Evolutionary conservation across 805 yeast species (phyloP), one percentile per base, ranked within the genome.

Genomic region (Myxozyma mucilagina): DNA sequence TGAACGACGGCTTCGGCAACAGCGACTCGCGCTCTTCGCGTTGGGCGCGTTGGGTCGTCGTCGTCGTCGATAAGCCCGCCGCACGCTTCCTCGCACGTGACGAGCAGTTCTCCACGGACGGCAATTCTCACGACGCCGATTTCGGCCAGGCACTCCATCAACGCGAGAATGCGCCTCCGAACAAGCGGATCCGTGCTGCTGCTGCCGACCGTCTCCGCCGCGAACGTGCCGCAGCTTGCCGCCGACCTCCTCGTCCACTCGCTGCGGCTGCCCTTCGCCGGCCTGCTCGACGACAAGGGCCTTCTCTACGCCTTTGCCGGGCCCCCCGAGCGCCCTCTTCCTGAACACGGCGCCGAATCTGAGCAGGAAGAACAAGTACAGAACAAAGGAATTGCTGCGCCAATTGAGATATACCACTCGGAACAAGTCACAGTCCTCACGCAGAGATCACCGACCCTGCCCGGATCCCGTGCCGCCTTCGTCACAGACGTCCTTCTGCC

Each of bases 201-300:
- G 0, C 45, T 94, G 1, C 98, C 98, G 0, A 75, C 91, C 0
- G 87, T 94, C 0, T 84, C 97, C 3, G 81, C 89, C 5, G 98
- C 96, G 7, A 94, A 93, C 69, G 87, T 91, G 2, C 96, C 98
- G 0, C 99, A 94, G 72, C 75, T 93, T 52, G 75, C 92, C 0
- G 73, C 82, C 5, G 98, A 92, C 72, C 76, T 92, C 35, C 74
- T 93, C 31, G 77, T 91, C 9, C 87, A 87, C 68, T 83, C 86
- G n/a, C 74, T 82, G 29, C 78, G 77, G 4, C 81, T 86, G 60
- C 64, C 73, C 58, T 81, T 81, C 42, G 78, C 86, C 2, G 84
- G 82, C 10, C 70, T 81, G 14, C 73, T 92, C 34, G 87, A 87
- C 68, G 85, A 85, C 54, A 34, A 45, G 9, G 72, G 76, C 2